A percentile compares a stretch with the other conserved stretches of the same genome.
These are phyloP conservation scores for Forsythia suspensa DNA, from an alignment of 257 asterid species.

Conservation along the genomic window DNA sequence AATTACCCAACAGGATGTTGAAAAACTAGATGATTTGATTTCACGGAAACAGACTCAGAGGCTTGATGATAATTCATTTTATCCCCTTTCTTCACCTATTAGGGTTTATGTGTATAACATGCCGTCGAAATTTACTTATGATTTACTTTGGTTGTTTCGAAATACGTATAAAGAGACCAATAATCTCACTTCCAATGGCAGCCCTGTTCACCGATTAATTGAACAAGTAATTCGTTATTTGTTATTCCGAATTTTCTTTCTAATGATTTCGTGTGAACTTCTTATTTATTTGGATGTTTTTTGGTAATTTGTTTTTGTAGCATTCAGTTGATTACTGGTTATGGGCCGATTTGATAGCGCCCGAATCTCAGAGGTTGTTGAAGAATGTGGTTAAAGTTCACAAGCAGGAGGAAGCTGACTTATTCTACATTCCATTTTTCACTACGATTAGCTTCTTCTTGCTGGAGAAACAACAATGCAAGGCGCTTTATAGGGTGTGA, in stretches of 20 bases:
- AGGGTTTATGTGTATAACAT: slow-evolving; percentile 82
- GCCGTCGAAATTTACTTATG: slow-evolving; percentile 93
- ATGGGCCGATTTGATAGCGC: slow-evolving; percentile 95
- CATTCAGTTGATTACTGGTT: slow-evolving; percentile 97
- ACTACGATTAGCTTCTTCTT: slow-evolving; percentile 92
- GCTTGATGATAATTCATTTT: slow-evolving; percentile 38
- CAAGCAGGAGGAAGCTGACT: slow-evolving; percentile 90
- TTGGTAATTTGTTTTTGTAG: slow-evolving; percentile 36
- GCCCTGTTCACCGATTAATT: slow-evolving; percentile 93
- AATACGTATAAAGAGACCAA: slow-evolving; percentile 61
- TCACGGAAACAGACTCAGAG: slow-evolving; percentile 55
- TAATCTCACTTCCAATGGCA: slow-evolving; percentile 92
- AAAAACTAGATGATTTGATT: slow-evolving; percentile 55
- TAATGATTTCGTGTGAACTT: not conserved
- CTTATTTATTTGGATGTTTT: not conserved
- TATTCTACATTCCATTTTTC: slow-evolving; percentile 93
- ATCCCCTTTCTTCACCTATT: slow-evolving; percentile 38
- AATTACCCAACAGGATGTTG: slow-evolving; percentile 36
- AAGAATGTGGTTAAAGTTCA: slow-evolving; percentile 77
- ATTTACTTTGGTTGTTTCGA: slow-evolving; percentile 76
- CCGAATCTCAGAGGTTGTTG: slow-evolving; percentile 69
- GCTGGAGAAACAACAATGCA: slow-evolving; percentile 91
- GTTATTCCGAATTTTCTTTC: not conserved
- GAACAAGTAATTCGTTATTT: slow-evolving; percentile 59
- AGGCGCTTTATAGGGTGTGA: slow-evolving; percentile 99